phyloP scores from a whole-genome alignment of 306 rosid species.

The Trifolium pratense region DNA sequence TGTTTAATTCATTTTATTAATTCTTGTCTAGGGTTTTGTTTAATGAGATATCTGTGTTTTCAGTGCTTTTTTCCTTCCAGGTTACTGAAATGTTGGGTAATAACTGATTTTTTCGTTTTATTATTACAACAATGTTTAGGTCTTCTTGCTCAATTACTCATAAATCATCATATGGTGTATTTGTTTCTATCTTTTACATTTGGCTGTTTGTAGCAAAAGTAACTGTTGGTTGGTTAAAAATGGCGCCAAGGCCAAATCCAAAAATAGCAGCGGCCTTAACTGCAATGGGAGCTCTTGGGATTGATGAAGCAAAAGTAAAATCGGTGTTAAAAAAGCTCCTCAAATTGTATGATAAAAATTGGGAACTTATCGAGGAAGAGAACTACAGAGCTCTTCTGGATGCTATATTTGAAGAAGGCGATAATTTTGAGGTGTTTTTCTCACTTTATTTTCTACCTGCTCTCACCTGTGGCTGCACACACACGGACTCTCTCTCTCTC shows the following conservation, averaged over 20 bases:
- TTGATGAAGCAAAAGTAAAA: conserved; percentile 65
- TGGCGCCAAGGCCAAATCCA: conserved; percentile 63
- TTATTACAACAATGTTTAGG: not conserved
- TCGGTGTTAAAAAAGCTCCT: conserved; percentile 77
- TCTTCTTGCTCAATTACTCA: conserved; percentile 26
- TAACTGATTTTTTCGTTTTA: not conserved
- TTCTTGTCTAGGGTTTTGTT: conserved; percentile 3
- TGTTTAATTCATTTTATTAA: conserved; percentile 8
- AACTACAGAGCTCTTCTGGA: conserved; percentile 84
- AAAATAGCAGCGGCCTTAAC: conserved; percentile 56
- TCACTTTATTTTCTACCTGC: conserved; percentile 7
- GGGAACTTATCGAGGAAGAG: conserved; percentile 90
- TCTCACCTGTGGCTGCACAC: not conserved
- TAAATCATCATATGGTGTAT: conserved; percentile 9
- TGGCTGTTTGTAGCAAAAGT: conserved; percentile 40
- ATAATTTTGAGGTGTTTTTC: conserved; percentile 57
- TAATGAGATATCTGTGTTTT: conserved; percentile 7
- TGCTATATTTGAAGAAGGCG: conserved; percentile 87
- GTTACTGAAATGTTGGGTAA: not conserved
- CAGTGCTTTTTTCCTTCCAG: not conserved
- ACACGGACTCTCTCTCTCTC: not conserved
- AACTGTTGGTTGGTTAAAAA: conserved; percentile 44
- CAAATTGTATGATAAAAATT: conserved; percentile 75
- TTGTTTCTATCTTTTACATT: conserved; percentile 35
- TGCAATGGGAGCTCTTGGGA: conserved; percentile 78